phyloP scores from a whole-genome alignment of 1,284 basidiomycete genomes.

The Moesziomyces globuligerus region DNA sequence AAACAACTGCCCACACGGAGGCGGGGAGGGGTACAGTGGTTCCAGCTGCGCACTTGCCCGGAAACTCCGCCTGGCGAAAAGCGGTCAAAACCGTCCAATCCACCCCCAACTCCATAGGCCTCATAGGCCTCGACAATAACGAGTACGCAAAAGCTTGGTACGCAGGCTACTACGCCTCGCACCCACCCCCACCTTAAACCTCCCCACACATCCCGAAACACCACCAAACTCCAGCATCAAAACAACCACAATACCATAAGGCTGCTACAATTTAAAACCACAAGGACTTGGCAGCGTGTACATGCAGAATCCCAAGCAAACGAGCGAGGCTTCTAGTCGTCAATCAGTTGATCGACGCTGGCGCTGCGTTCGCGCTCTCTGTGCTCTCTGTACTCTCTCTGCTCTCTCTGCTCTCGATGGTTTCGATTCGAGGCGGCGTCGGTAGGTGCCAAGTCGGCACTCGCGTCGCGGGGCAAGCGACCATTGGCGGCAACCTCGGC shows the following conservation, averaged over 20 bases:
- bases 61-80: slow-evolving; percentile 32
- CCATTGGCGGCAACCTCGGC: slow-evolving; percentile 1
- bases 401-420: no score
- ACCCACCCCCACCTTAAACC: background rate
- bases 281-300: no score
- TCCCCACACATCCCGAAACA: background rate
- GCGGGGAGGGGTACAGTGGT: no score
- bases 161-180: background rate
- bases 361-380: slow-evolving; percentile 27
- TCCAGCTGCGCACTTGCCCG: slow-evolving; percentile 11
- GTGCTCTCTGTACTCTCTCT: background rate
- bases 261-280: no score
- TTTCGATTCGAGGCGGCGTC: background rate
- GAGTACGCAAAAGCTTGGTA: no score
- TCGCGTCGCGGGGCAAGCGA: background rate
- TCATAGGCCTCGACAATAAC: background rate
- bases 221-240: background rate
- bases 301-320: no score
- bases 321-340: slow-evolving; percentile 7
- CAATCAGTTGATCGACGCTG: slow-evolving; percentile 31
- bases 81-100: slow-evolving; percentile 27
- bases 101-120: slow-evolving; percentile 23
- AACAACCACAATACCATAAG: background rate
- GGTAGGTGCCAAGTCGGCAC: no score
- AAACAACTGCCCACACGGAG: no score